Evolutionary conservation across 495 filamentous ascomycete species (phyloP).

Genomic region (Polyplosphaeria fusca): DNA sequence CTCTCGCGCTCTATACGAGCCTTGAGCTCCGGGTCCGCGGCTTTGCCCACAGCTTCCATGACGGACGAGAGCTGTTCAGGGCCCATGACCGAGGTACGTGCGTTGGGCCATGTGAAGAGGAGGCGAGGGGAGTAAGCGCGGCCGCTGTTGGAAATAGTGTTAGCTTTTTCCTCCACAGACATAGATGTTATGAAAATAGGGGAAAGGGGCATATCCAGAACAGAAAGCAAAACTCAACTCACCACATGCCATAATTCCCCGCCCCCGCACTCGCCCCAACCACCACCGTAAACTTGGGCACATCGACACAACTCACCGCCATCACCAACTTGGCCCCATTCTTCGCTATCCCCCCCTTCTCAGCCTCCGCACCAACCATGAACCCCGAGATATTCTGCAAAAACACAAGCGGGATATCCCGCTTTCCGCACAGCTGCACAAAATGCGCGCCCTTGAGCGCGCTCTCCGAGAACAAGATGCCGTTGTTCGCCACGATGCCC

Average conservation of each 20-base stretch:
- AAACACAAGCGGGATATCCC: slow-evolving; percentile 85
- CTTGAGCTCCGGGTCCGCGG: slow-evolving; percentile 75
- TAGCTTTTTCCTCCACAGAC: no score
- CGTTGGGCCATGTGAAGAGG: slow-evolving; percentile 97
- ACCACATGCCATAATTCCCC: slow-evolving; percentile 82
- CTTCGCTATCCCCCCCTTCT: slow-evolving; percentile 93
- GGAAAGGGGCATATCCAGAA: background rate
- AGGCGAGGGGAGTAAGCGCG: slow-evolving; percentile 87
- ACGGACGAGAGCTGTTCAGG: slow-evolving; percentile 86
- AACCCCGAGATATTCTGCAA: slow-evolving; percentile 96
- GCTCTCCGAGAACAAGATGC: slow-evolving; percentile 90
- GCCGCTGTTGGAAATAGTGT: slow-evolving; percentile 52
- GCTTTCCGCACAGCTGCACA: slow-evolving; percentile 92
- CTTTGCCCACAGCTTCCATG: slow-evolving; percentile 90
- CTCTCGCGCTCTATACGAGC: slow-evolving; percentile 86
- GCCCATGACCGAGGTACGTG: slow-evolving; percentile 94
- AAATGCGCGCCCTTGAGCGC: slow-evolving; percentile 95
- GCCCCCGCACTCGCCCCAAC: slow-evolving; percentile 77
- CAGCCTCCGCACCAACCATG: slow-evolving; percentile 93
- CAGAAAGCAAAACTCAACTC: slow-evolving; percentile 36
- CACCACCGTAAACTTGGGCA: slow-evolving; percentile 96
- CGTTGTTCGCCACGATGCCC: slow-evolving; percentile 94
- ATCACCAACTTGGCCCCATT: slow-evolving; percentile 97
- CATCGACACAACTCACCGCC: slow-evolving; percentile 89
- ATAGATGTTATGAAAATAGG: background rate